These are phyloP conservation scores for Sorghum bicolor DNA, from an alignment of 176 grass and related monocot species.

Conservation along the genomic window DNA sequence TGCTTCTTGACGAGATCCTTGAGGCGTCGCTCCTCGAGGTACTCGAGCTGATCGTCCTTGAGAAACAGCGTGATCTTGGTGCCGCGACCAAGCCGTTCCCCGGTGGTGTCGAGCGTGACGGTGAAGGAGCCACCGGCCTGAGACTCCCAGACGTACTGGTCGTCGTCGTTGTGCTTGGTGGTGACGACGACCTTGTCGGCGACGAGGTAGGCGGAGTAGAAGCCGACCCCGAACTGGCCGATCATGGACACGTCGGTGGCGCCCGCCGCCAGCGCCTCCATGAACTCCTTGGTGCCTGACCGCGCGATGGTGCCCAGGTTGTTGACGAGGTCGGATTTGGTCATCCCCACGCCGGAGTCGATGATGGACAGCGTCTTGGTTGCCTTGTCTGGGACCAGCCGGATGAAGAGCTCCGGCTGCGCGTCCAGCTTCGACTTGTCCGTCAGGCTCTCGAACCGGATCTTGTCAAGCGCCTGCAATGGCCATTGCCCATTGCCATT, in stretches of 20 bases:
- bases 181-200: constrained; percentile 64
- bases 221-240: constrained; percentile 62
- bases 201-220: constrained; percentile 65
- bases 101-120: constrained; percentile 36
- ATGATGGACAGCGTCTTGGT: constrained; percentile 58
- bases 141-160: constrained; percentile 74
- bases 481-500: background rate
- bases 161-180: constrained; percentile 80
- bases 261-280: constrained; percentile 54
- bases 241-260: constrained; percentile 66
- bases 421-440: constrained; percentile 67
- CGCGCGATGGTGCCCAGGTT: constrained; percentile 67
- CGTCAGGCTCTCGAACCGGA: constrained; percentile 55
- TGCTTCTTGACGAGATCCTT: constrained; percentile 78
- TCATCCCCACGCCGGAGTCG: constrained; percentile 67
- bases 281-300: constrained; percentile 61
- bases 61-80: constrained; percentile 66
- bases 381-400: constrained; percentile 41
- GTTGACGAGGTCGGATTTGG: constrained; percentile 58
- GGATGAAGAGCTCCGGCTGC: constrained; percentile 58
- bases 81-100: constrained; percentile 53
- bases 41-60: constrained; percentile 71
- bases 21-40: constrained; percentile 49
- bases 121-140: constrained; percentile 64
- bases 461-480: constrained; percentile 50